Conservation (phyloP, 2,329 filamentous ascomycete species). For the Aspergillus vadensis region DNA sequence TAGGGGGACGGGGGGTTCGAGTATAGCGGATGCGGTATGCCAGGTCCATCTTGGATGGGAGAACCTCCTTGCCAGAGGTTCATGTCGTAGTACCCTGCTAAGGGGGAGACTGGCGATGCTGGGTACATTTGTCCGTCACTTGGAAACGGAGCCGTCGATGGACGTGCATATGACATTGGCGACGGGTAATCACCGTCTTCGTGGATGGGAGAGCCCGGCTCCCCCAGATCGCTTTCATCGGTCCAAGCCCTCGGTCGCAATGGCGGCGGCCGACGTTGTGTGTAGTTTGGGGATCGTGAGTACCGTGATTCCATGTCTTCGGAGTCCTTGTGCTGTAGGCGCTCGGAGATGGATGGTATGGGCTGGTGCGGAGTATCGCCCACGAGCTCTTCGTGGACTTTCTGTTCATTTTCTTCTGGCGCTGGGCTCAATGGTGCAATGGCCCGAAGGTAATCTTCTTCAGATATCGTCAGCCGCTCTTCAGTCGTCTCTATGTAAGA, state of each 20-base stretch:
- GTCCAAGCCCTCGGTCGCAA: conserved; percentile 21
- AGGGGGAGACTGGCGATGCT: neutral
- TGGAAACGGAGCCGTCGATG: conserved; percentile 6
- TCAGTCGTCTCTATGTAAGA: conserved; percentile 21
- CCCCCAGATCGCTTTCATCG: conserved; percentile 33
- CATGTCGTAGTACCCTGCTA: conserved; percentile 7
- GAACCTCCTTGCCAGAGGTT: neutral
- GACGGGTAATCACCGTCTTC: conserved; percentile 9
- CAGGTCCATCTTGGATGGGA: neutral
- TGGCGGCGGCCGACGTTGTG: conserved; percentile 20
- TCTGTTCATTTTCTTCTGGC: conserved; percentile 16
- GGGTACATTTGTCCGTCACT: neutral
- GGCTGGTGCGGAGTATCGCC: conserved; percentile 23
- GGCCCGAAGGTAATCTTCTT: conserved; percentile 16
- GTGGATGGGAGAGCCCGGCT: conserved; percentile 31
- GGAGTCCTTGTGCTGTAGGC: conserved; percentile 21
- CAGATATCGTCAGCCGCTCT: conserved; percentile 15
- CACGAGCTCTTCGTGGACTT: conserved; percentile 25
- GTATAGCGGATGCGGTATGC: conserved; percentile 1
- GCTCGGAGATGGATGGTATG: conserved; percentile 32
- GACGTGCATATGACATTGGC: neutral
- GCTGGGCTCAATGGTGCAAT: neutral
- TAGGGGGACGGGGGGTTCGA: conserved; percentile 5
- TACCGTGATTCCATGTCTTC: conserved; percentile 13
- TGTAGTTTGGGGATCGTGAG: conserved; percentile 14